Conservation (phyloP, 306 rosid genomes). For the Corylus avellana region DNA sequence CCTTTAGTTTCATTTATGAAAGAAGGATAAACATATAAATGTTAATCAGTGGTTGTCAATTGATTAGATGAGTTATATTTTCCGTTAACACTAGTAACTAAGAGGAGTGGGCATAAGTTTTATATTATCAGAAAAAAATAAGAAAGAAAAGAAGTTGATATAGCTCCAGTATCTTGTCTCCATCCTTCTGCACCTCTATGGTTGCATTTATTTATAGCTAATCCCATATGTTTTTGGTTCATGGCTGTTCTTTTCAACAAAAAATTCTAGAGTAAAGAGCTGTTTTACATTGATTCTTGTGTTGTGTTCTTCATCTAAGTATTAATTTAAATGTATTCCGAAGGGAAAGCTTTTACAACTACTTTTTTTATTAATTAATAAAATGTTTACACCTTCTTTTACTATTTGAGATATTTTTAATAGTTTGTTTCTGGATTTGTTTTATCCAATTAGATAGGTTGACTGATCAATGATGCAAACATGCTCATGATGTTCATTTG, state of each 20-base stretch:
- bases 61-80: background rate
- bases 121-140: background rate
- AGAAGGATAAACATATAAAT: background rate
- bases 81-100: background rate
- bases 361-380: background rate
- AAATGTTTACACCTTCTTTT: background rate
- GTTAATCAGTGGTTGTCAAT: background rate
- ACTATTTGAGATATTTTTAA: background rate
- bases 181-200: background rate
- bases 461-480: background rate
- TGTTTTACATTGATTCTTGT: background rate
- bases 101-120: background rate
- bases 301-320: background rate
- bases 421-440: background rate
- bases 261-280: background rate
- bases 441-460: background rate
- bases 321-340: background rate
- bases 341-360: background rate
- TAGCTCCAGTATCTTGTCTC: background rate
- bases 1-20: background rate
- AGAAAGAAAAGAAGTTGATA: background rate
- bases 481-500: background rate
- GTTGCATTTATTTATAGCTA: background rate
- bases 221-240: background rate
- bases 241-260: background rate